Conservation (phyloP, 2,329 filamentous ascomycete species). For the Ceratocystis alfenasii region DNA sequence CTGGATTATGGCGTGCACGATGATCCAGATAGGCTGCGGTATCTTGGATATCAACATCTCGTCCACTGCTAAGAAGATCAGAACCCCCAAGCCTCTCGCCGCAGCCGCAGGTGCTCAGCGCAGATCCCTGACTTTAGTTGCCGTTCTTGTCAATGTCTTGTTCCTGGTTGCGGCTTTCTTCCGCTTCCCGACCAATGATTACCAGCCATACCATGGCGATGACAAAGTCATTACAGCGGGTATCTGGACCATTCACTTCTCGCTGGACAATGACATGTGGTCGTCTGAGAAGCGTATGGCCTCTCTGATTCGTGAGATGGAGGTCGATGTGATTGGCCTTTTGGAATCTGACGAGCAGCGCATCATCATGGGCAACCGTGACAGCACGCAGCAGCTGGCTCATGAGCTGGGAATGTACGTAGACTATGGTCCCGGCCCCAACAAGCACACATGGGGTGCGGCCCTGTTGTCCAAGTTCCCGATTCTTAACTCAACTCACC, state of each 20-base stretch:
- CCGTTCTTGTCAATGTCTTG: slow-evolving; percentile 66
- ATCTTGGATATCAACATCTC: slow-evolving; percentile 56
- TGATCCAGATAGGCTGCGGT: slow-evolving; percentile 73
- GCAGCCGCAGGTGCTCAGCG: slow-evolving; percentile 33
- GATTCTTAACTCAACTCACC: slow-evolving; percentile 92
- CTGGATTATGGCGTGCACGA: slow-evolving; percentile 82
- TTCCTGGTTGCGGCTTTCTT: slow-evolving; percentile 72
- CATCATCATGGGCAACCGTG: slow-evolving; percentile 99
- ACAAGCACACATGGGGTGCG: slow-evolving; percentile 97
- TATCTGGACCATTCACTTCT: slow-evolving; percentile 98
- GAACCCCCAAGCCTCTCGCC: slow-evolving; percentile 20
- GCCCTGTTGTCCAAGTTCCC: slow-evolving; percentile 94
- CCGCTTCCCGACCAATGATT: slow-evolving; percentile 86
- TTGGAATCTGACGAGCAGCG: slow-evolving; percentile 87
- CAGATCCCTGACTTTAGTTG: slow-evolving; percentile 43
- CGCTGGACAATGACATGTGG: slow-evolving; percentile 98
- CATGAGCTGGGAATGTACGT: slow-evolving; percentile 98
- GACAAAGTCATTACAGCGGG: slow-evolving; percentile 83
- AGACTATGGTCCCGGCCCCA: slow-evolving; percentile 90
- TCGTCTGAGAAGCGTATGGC: slow-evolving; percentile 89
- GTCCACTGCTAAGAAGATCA: slow-evolving; percentile 29
- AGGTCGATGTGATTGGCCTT: slow-evolving; percentile 92
- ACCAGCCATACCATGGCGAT: slow-evolving; percentile 76
- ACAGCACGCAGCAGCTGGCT: slow-evolving; percentile 86
- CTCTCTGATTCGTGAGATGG: slow-evolving; percentile 81